Evolutionary conservation across 768 basidiomycete genomes (phyloP).

Genomic region (Boletus patriciae): DNA sequence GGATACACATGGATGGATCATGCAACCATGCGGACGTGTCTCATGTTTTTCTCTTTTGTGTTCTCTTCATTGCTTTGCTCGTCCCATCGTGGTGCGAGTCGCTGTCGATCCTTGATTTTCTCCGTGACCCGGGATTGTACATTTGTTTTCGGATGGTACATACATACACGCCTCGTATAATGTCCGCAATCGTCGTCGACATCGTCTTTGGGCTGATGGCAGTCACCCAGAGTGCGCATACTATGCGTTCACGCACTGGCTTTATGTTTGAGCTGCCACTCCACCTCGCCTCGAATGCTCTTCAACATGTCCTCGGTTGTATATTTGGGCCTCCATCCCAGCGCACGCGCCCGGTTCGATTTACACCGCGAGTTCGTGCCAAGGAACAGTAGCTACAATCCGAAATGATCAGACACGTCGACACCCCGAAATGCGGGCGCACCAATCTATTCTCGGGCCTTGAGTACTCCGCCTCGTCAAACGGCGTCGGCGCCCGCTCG

Average conservation of each 20-base stretch:
- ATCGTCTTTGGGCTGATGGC: not conserved
- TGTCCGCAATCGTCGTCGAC: not conserved
- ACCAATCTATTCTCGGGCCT: not conserved
- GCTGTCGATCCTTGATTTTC: not conserved
- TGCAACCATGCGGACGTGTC: not conserved
- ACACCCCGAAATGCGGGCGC: not conserved
- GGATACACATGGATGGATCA: not conserved
- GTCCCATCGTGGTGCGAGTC: not conserved
- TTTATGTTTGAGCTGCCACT: slow-evolving; percentile 5
- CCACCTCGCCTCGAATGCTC: slow-evolving; percentile 12
- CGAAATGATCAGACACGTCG: not conserved
- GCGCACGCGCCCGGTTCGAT: slow-evolving; percentile 7
- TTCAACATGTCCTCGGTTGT: slow-evolving; percentile 25
- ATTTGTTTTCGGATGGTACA: slow-evolving; percentile 8
- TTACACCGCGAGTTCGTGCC: slow-evolving; percentile 23
- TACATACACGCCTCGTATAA: slow-evolving; percentile 6
- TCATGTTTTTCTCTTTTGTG: not conserved
- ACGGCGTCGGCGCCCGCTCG: slow-evolving; percentile 38
- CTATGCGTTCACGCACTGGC: not conserved
- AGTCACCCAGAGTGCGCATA: too few relatives aligned
- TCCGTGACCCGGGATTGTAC: slow-evolving; percentile 5
- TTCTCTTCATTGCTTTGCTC: slow-evolving; percentile 1
- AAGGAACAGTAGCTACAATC: slow-evolving; percentile 1
- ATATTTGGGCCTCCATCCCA: slow-evolving; percentile 29
- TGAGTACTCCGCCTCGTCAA: slow-evolving; percentile 30